Base-by-base conservation (phyloP, 148 eudicot genomes). In the Diospyros lotus region DNA sequence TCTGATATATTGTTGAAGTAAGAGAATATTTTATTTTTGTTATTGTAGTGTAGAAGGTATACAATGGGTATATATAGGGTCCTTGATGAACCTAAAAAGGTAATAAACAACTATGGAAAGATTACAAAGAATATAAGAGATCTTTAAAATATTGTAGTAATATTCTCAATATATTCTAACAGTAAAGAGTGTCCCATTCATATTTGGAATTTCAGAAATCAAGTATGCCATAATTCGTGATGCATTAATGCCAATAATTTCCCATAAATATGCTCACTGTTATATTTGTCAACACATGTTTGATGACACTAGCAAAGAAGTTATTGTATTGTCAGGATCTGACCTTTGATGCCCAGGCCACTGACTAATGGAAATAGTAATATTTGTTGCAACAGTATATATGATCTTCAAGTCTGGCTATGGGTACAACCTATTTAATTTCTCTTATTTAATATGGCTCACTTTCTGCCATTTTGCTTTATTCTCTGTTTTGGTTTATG, bases 311-410 rank as follows among this genome's bases (percentile, higher is more conserved):
- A 44, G 45, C 28, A 43, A 52, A 41, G 67, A 43, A 65, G n/a
- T 11, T 7, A 38, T 45, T 66, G 38, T 14, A 44, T 66, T 66
- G 69, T 12, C 39, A 66, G 18, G 53, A 66, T 39, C 11, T 44
- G 17, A 44, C 14, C 51, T 44, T 66, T n/a, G 69, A 44, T 18
- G 1, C 4, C 53, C 64, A 60, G 15, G 69, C 53, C 52, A 44
- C 11, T 45, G 69, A 44, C 56, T 67, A 6, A 67, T 48, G 71
- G 56, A 18, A 67, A 67, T 46, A 48, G 15, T 55, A 9, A 67
- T 14, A 48, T 17, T 44, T 18, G 14, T 18, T 8, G 2, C 46
- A 39, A 45, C 2, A 11, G 53, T 58, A 17, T 14, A 17, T 58
- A 58, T 58, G 9, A 28, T 58, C 61, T 58, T 3, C 61, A 58